Conservation (phyloP, 441 rosid genomes). For the Brassica balearica region DNA sequence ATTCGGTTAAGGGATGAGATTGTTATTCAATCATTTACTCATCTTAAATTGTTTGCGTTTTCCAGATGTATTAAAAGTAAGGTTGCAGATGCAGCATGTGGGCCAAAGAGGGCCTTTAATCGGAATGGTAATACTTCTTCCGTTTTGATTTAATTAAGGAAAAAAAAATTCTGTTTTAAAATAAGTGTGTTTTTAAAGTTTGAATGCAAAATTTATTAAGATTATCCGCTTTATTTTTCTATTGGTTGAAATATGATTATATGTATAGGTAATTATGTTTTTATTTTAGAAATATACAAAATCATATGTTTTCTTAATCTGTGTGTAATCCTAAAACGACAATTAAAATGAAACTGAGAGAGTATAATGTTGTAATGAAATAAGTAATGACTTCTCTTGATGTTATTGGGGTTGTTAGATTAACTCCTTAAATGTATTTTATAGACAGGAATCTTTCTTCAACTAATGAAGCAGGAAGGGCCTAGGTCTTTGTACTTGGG, state of each 20-base stretch:
- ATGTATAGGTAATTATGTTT: too few relatives aligned
- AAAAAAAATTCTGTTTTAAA: too few relatives aligned
- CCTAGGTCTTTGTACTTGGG: conserved; percentile 74
- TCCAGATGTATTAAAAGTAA: conserved; percentile 90
- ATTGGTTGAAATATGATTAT: too few relatives aligned
- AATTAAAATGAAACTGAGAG: too few relatives aligned
- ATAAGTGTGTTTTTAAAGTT: too few relatives aligned
- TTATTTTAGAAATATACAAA: too few relatives aligned
- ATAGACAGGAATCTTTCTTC: conserved; percentile 62
- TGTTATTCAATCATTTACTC: background rate
- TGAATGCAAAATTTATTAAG: too few relatives aligned
- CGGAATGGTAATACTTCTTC: conserved; percentile 59
- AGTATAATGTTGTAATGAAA: too few relatives aligned
- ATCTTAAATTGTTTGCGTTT: background rate
- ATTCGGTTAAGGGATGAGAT: background rate
- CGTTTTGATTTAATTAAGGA: too few relatives aligned
- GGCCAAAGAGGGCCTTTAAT: conserved; percentile 84
- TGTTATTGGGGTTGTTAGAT: conserved; percentile 4
- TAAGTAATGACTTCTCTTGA: background rate
- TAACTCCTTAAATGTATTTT: background rate
- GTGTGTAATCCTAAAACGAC: too few relatives aligned
- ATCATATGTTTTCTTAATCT: too few relatives aligned
- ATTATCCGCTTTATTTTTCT: too few relatives aligned
- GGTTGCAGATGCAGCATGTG: conserved; percentile 90
- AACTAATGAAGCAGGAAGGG: conserved; percentile 70